phyloP scores from a whole-genome alignment of 2,329 filamentous ascomycete species.

The Penicillium aurantiogriseum region DNA sequence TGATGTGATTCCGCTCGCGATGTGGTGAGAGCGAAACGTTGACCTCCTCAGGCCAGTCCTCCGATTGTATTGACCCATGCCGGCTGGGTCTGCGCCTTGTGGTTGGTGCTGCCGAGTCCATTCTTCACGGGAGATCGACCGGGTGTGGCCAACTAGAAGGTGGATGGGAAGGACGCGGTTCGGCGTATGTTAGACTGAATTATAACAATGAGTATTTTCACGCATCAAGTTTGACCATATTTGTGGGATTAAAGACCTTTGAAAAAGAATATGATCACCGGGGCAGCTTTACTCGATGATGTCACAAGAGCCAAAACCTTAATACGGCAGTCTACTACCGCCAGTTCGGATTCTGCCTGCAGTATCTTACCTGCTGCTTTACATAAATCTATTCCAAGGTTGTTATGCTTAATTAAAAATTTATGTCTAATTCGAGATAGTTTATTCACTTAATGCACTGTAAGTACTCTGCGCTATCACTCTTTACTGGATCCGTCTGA shows the following conservation, averaged over 20 bases:
- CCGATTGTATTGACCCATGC: constrained; percentile 3
- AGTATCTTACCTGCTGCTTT: too few relatives aligned
- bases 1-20: constrained; percentile 14
- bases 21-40: not conserved
- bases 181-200: not conserved
- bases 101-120: constrained; percentile 1
- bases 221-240: too few relatives aligned
- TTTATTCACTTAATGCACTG: not conserved
- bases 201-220: not conserved
- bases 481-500: not conserved
- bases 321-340: not conserved
- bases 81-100: not conserved
- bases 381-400: too few relatives aligned
- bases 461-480: not conserved
- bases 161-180: not conserved
- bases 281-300: not conserved
- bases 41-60: constrained; percentile 14
- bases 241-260: not conserved
- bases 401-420: not conserved
- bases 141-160: not conserved
- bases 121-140: constrained; percentile 8
- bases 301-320: not conserved
- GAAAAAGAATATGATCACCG: not conserved
- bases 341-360: not conserved
- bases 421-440: not conserved